phyloP scores from a whole-genome alignment of 192 early-diverging fungal species.

The Podochytrium sp. region DNA sequence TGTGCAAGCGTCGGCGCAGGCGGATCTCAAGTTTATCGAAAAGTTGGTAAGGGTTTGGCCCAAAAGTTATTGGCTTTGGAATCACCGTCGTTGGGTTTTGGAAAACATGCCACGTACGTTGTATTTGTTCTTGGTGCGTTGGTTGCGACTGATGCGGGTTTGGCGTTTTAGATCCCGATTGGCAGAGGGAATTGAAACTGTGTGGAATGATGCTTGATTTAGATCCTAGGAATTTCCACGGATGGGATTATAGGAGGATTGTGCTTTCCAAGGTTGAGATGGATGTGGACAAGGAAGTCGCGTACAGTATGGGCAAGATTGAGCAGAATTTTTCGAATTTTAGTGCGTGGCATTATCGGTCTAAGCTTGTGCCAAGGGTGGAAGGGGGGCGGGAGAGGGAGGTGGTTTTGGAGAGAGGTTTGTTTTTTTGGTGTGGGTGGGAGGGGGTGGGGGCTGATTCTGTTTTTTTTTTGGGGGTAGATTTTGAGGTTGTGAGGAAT shows the following conservation, averaged over 20 bases:
- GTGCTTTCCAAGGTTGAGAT: conserved; percentile 62
- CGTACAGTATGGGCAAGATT: conserved; percentile 90
- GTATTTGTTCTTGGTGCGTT: not conserved
- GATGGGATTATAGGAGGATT: conserved; percentile 95
- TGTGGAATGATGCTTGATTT: conserved; percentile 78
- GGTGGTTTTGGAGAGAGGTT: conserved; percentile 22
- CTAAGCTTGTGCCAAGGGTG: conserved; percentile 67
- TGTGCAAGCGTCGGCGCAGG: conserved; percentile 44
- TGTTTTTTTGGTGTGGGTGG: conserved; percentile 32
- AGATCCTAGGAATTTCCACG: conserved; percentile 97
- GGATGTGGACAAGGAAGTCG: conserved; percentile 70
- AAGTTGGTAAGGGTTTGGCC: conserved; percentile 75
- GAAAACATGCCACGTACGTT: conserved; percentile 60
- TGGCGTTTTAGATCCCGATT: conserved; percentile 73
- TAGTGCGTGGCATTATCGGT: conserved; percentile 98
- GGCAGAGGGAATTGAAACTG: conserved; percentile 79
- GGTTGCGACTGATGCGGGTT: too few species aligned
- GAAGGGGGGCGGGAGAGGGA: not conserved
- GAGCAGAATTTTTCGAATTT: conserved; percentile 93
- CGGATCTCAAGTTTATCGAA: conserved; percentile 80
- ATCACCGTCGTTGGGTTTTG: conserved; percentile 92
- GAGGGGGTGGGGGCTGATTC: too few species aligned
- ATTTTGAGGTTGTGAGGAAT: conserved; percentile 83
- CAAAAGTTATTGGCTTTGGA: conserved; percentile 98
- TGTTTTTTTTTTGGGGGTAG: conserved; percentile 48